Conservation (phyloP, 2,329 filamentous ascomycete genomes). For the Helminthosporium solani region DNA sequence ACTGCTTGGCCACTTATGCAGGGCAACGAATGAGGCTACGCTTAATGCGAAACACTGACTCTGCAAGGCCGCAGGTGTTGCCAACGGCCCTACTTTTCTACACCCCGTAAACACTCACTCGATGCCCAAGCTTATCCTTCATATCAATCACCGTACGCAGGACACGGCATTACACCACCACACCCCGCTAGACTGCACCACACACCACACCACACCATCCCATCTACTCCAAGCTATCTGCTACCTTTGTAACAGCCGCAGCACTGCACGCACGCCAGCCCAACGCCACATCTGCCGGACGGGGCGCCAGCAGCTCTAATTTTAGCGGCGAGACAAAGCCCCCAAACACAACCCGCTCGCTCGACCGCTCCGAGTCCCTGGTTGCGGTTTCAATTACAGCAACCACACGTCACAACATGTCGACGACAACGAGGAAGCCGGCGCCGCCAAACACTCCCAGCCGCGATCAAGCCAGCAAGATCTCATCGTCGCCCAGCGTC, state of each 20-base stretch:
- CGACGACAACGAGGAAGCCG: slow-evolving; percentile 40
- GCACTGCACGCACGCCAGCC: slow-evolving; percentile 4
- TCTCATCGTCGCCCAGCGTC: slow-evolving; percentile 33
- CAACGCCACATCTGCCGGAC: background rate
- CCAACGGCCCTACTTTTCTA: background rate
- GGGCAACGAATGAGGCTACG: slow-evolving; percentile 5
- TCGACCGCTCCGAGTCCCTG: slow-evolving; percentile 8
- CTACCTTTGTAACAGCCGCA: too few species aligned
- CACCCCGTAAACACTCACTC: slow-evolving; percentile 3
- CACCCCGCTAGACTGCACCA: too few species aligned
- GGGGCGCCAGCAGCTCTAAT: background rate
- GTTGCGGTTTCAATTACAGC: slow-evolving; percentile 4
- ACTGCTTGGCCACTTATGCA: slow-evolving; percentile 5
- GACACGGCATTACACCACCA: too few species aligned
- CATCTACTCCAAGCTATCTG: too few species aligned
- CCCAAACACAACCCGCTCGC: background rate
- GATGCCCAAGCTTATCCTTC: background rate
- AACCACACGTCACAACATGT: slow-evolving; percentile 18
- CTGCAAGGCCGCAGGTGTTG: background rate
- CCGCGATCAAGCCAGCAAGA: slow-evolving; percentile 23
- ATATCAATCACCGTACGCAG: background rate
- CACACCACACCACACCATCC: slow-evolving; percentile 3
- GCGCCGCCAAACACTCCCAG: slow-evolving; percentile 35
- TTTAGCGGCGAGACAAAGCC: background rate
- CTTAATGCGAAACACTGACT: slow-evolving; percentile 11